phyloP scores from a whole-genome alignment of 169 alveolate genomes.

The Cryptosporidium muris region DNA sequence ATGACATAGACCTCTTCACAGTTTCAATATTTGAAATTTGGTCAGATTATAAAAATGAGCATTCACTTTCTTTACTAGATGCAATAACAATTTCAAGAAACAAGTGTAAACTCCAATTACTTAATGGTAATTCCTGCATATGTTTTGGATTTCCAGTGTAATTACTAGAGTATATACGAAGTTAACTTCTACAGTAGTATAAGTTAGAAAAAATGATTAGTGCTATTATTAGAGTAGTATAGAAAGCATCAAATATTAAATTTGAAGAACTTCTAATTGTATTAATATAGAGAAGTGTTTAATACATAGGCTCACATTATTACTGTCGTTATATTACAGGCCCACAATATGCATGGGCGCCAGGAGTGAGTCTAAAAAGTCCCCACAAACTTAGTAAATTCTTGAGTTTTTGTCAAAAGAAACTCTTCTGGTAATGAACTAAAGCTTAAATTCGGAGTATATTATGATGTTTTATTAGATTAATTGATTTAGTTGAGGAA shows the following conservation, averaged over 20 bases:
- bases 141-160: conserved; percentile 66
- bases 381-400: conserved; percentile 50
- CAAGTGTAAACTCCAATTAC: conserved; percentile 46
- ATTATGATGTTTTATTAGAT: too few species aligned
- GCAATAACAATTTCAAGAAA: conserved; percentile 47
- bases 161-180: background rate
- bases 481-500: too few species aligned
- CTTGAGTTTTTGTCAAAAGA: background rate
- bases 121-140: conserved; percentile 58
- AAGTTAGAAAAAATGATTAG: too few species aligned
- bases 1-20: conserved; percentile 66
- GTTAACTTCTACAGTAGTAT: background rate
- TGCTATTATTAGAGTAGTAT: too few species aligned
- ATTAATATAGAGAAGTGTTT: background rate
- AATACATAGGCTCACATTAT: conserved; percentile 13
- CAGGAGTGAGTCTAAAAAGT: background rate
- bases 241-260: too few species aligned
- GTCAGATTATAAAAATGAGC: conserved; percentile 4
- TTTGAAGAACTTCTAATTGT: background rate
- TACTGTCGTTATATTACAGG: conserved; percentile 10
- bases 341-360: conserved; percentile 73
- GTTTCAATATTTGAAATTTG: conserved; percentile 64
- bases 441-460: too few species aligned
- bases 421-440: too few species aligned
- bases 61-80: conserved; percentile 20